phyloP scores from a whole-genome alignment of 768 basidiomycete genomes.

The Boletellus ananas region DNA sequence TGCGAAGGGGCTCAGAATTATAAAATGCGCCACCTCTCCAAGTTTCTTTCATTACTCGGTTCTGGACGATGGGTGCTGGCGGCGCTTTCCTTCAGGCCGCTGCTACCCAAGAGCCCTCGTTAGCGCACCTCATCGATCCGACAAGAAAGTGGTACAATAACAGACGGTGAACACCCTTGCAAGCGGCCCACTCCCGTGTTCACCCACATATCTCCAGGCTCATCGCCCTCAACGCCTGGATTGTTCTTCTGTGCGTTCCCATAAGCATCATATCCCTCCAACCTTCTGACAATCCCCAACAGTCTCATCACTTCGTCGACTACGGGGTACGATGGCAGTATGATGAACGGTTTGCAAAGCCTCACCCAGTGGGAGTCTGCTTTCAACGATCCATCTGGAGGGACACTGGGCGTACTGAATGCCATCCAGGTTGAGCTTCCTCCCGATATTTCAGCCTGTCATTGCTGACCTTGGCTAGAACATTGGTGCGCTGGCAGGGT shows the following conservation, averaged over 20 bases:
- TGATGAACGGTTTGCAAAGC: constrained; percentile 79
- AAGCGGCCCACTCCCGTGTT: too few species aligned
- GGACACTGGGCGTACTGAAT: constrained; percentile 62
- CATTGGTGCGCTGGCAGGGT: constrained; percentile 65
- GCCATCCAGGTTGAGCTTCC: constrained; percentile 56
- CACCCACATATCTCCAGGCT: constrained; percentile 36
- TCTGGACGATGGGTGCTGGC: constrained; percentile 49
- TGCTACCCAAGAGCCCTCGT: constrained; percentile 33
- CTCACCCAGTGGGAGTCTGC: constrained; percentile 58
- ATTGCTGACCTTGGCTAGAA: constrained; percentile 39
- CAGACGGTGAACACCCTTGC: constrained; percentile 43
- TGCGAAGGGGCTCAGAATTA: too few species aligned
- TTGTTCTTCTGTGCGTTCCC: constrained; percentile 53
- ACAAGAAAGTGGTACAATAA: constrained; percentile 75
- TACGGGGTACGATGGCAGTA: constrained; percentile 71
- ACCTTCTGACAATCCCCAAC: neutral
- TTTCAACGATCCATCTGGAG: constrained; percentile 54
- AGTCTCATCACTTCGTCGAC: constrained; percentile 76
- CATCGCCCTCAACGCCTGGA: constrained; percentile 66
- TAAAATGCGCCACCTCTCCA: neutral
- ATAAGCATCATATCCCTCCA: neutral
- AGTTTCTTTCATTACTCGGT: neutral
- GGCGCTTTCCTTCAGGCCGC: constrained; percentile 31
- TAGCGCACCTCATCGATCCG: constrained; percentile 57
- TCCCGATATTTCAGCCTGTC: neutral